Evolutionary conservation across 495 filamentous ascomycete species (phyloP).

Genomic region (Tuber indicum): DNA sequence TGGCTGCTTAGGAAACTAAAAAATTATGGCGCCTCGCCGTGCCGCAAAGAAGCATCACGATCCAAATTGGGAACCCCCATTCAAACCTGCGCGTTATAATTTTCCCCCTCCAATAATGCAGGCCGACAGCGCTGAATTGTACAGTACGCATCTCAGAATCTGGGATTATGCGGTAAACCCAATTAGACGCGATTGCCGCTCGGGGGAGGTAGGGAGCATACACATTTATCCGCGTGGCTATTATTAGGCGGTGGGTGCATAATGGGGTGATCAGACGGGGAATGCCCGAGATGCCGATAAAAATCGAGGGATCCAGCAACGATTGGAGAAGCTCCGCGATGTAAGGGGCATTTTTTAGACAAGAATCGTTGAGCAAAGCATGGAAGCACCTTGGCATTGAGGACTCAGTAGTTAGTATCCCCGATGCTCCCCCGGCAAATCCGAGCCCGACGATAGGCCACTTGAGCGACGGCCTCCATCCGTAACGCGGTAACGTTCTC

Average conservation of each 20-base stretch:
- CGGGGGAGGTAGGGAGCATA: not conserved
- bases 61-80: not conserved
- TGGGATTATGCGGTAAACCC: not conserved
- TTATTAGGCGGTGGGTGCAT: too few species aligned
- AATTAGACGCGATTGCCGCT: constrained; percentile 1
- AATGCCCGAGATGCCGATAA: not conserved
- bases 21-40: not conserved
- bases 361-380: not conserved
- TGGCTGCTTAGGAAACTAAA: not conserved
- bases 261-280: not conserved
- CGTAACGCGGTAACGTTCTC: not conserved
- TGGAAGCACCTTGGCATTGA: not conserved
- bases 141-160: too few species aligned
- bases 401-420: not conserved
- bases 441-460: not conserved
- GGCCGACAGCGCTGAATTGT: too few species aligned
- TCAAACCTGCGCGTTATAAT: not conserved
- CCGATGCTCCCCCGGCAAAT: not conserved
- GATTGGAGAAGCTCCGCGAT: not conserved
- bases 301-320: not conserved
- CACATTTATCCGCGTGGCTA: not conserved
- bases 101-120: not conserved
- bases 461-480: not conserved
- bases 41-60: not conserved
- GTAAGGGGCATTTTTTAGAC: not conserved